Base-by-base conservation (phyloP, 106 monocot genomes). In the Platanthera guangdongensis region DNA sequence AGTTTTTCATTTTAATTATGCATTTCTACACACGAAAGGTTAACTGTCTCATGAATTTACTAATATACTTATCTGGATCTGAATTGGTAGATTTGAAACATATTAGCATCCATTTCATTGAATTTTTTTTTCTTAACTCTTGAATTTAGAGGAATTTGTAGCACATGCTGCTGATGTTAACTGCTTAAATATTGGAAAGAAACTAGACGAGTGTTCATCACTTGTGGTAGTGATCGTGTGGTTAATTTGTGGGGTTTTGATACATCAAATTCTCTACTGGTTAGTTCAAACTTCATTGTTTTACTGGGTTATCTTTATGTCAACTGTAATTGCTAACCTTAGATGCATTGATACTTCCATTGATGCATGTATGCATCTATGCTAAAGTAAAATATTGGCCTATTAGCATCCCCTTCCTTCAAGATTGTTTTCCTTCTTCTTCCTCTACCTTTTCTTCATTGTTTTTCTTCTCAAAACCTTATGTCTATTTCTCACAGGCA, bases 111-210 rank as follows among this genome's bases (percentile, higher is more conserved):
- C 0, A 32, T 3, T 18, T 78, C 9, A 47, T 15, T 16, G 59
- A 74, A 8, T 77, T 59, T 12, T 50, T 73, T 85, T 79, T 57
- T n/a, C 79, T 84, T 84, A 80, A 80, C 76, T 53, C 45, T 51
- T 63, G 77, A 51, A 21, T 52, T 51, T 72, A 95, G 95, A 95
- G 55, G 90, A 95, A 76, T 92, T 92, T 68, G 81, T 83, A 59
- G 95, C 88, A 18, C 92, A 92, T 77, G 82, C 80, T 62, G 81
- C 88, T 68, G 86, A 88, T 77, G 87, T 95, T 15, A 95, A 86
- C 13, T 95, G 18, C 47, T n/a, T n/a, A n/a, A n/a, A n/a, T n/a
- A n/a, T n/a, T n/a, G n/a, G n/a, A n/a, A n/a, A n/a, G n/a, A n/a
- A n/a, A n/a, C n/a, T n/a, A n/a, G n/a, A n/a, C n/a, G n/a, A n/a